Percentiles rank a stretch among this genome's conserved stretches.
phyloP scores from a whole-genome alignment of 371 early-diverging fungal species.

The Batrachochytrium dendrobatidis region DNA sequence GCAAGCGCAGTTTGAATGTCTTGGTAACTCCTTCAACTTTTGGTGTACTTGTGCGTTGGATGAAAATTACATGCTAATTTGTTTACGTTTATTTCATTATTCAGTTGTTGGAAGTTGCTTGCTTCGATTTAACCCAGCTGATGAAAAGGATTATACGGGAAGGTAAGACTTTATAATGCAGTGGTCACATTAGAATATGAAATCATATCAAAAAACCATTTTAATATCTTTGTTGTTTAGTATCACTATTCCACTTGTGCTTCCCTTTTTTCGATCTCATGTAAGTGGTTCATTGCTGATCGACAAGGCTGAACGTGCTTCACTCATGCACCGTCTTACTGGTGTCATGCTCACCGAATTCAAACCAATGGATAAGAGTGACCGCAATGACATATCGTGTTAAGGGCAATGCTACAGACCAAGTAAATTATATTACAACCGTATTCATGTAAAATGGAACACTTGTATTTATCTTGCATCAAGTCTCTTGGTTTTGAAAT shows the following conservation, averaged over 20 bases:
- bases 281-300: constrained; percentile 63
- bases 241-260: constrained; percentile 37
- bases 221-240: constrained; percentile 20
- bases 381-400: too few relatives aligned
- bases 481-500: too few relatives aligned
- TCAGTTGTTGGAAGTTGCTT: constrained; percentile 54
- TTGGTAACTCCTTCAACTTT: constrained; percentile 12
- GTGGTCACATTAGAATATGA: neutral
- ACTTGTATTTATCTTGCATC: too few relatives aligned
- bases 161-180: constrained; percentile 19
- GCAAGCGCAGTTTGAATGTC: constrained; percentile 23
- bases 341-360: constrained; percentile 15
- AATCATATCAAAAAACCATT: neutral
- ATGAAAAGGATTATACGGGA: constrained; percentile 30
- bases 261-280: constrained; percentile 71
- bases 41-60: neutral
- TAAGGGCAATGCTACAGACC: too few relatives aligned
- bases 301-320: constrained; percentile 58
- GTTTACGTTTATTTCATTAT: neutral
- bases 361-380: neutral
- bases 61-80: neutral
- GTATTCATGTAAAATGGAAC: too few relatives aligned
- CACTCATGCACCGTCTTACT: constrained; percentile 29
- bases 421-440: too few relatives aligned
- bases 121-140: constrained; percentile 46